Evolutionary conservation across 148 eudicot species (phyloP), one percentile per base, ranked within the genome.

Genomic region (Rhododendron molle): DNA sequence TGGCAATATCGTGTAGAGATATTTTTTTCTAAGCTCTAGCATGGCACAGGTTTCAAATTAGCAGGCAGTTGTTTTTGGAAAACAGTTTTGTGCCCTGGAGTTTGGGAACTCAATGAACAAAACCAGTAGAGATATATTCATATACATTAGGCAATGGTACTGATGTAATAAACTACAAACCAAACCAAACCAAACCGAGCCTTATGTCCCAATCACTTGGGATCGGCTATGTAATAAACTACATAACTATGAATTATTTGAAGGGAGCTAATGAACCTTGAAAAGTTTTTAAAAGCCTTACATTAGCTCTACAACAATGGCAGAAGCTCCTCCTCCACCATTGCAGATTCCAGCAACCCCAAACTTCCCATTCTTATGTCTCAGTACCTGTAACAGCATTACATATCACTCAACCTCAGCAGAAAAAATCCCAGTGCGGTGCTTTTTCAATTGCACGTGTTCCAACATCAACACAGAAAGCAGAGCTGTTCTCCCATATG

Each of bases 241-340:
- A 73, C 50, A 50, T 26, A 32, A 8, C 21, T 44, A 73, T 46
- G 56, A 28, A 83, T 69, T 67, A 28, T 47, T n/a, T 46, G 23
- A 43, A 65, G 52, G 44, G 56, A 65, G 40, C 73, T 83, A 60
- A 7, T 44, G 43, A 44, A 43, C 16, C 38, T 69, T 34, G 54
- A 47, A 15, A 52, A n/a, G 84, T 46, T 81, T 44, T 5, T 9
- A 30, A 72, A 60, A 62, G 80, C 67, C 93, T 94, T 92, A 96
- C 99, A 94, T 89, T 89, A 93, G 96, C 87, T 96, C 98, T 67
- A 96, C 85, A 78, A 95, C 98, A 67, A 96, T 89, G 47, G 99
- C 93, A 76, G 99, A 96, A 69, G 99, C 97, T 85, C 99, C 99
- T 84, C 99, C 99, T 86, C 99, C 99, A 23, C 99, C 99, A 90